These are phyloP conservation scores for Elsinoe necatrix DNA, from an alignment of 2,329 filamentous ascomycete genomes.

Conservation along the genomic window DNA sequence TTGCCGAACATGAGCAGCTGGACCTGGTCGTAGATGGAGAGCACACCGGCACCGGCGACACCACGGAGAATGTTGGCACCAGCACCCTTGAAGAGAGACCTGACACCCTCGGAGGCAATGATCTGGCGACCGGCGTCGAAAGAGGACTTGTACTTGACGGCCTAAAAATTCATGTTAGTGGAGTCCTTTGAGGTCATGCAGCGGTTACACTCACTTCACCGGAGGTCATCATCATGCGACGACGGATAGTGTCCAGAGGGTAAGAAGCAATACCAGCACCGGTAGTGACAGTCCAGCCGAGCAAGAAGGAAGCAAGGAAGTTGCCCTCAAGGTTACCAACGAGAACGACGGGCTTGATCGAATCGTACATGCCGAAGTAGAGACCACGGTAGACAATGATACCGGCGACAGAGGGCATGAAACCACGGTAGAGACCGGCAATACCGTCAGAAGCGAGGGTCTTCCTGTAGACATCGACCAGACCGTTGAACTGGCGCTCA, in stretches of 20 bases:
- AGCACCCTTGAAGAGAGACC: conserved; percentile 99
- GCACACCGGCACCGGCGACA: conserved; percentile 99
- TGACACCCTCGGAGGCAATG: conserved; percentile 92
- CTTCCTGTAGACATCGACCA: conserved; percentile 99
- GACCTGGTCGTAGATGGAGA: conserved; percentile 99
- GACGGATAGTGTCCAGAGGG: conserved; percentile 99
- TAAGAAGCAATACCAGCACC: conserved; percentile 99
- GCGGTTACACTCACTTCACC: conserved; percentile 49
- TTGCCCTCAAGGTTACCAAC: conserved; percentile 86
- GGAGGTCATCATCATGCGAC: conserved; percentile 99
- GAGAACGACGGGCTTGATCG: conserved; percentile 97
- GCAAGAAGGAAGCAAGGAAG: conserved; percentile 98
- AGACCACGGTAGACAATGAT: conserved; percentile 99
- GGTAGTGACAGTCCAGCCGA: conserved; percentile 98
- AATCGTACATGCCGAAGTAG: conserved; percentile 99
- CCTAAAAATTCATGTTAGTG: conserved; percentile 49
- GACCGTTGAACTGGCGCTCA: conserved; percentile 99
- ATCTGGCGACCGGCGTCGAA: conserved; percentile 95
- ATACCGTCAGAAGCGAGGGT: conserved; percentile 97
- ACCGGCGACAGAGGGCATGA: conserved; percentile 98
- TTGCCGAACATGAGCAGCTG: conserved; percentile 99
- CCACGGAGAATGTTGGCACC: conserved; percentile 99
- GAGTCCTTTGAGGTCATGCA: not conserved
- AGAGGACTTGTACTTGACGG: conserved; percentile 99
- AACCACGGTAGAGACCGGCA: conserved; percentile 99